These are phyloP conservation scores for Drosera spatulata DNA, from an alignment of 179 eudicot genomes.

Conservation along the genomic window DNA sequence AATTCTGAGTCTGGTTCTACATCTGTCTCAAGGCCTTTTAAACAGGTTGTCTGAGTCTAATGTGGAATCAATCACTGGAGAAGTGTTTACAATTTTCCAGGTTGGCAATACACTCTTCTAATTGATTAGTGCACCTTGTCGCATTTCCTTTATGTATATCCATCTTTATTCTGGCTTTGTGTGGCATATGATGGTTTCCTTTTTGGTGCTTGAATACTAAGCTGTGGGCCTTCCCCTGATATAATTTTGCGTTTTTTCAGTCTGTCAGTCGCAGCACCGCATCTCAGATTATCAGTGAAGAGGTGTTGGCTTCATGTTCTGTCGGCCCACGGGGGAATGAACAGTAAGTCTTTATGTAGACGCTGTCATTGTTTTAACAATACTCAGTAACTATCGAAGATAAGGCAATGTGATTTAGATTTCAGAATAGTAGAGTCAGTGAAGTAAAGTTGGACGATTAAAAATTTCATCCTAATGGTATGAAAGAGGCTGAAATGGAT, in stretches of 20 bases:
- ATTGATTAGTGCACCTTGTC: neutral
- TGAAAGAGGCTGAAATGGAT: no score
- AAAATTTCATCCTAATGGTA: no score
- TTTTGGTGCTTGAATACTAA: neutral
- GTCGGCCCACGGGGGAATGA: constrained; percentile 94
- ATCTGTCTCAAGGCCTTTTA: constrained; percentile 48
- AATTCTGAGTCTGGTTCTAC: constrained; percentile 3
- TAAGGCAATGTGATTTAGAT: no score
- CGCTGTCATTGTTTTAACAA: no score
- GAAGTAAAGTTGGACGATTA: no score
- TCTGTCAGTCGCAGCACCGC: constrained; percentile 62
- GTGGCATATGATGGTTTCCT: neutral
- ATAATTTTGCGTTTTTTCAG: constrained; percentile 22
- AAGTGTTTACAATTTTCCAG: constrained; percentile 50
- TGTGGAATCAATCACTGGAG: constrained; percentile 69
- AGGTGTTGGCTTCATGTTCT: constrained; percentile 68
- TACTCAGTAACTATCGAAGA: no score
- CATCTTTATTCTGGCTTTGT: neutral
- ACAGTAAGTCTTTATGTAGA: constrained; percentile 38
- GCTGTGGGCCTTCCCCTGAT: neutral
- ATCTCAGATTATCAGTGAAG: constrained; percentile 65
- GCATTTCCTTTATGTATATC: neutral
- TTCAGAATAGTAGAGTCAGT: no score
- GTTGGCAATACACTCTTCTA: constrained; percentile 17
- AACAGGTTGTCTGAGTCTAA: constrained; percentile 88